These are phyloP conservation scores for Parachaetomium inaequale DNA, from an alignment of 495 filamentous ascomycete species.

Conservation along the genomic window DNA sequence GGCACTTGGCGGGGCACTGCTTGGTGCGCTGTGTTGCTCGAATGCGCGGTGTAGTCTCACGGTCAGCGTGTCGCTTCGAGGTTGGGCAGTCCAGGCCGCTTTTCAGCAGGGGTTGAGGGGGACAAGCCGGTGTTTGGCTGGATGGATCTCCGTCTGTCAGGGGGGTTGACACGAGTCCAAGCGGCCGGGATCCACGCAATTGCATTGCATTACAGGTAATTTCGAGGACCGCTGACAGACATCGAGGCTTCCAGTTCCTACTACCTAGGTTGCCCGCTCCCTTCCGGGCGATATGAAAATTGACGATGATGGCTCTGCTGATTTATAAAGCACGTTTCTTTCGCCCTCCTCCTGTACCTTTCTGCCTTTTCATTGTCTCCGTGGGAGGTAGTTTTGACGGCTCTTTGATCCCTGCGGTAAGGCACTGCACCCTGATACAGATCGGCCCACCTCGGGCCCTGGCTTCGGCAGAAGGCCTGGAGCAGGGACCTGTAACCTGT, in stretches of 20 bases:
- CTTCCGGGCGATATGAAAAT: too few relatives aligned
- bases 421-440: too few relatives aligned
- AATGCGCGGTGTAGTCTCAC: slow-evolving; percentile 1
- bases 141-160: background rate
- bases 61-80: slow-evolving; percentile 27
- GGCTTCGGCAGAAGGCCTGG: background rate
- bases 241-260: background rate
- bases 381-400: too few relatives aligned
- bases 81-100: slow-evolving; percentile 27
- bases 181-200: background rate
- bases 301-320: too few relatives aligned
- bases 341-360: too few relatives aligned
- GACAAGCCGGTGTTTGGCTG: slow-evolving; percentile 18
- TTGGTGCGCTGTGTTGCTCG: background rate
- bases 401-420: too few relatives aligned
- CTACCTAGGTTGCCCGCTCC: too few relatives aligned
- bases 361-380: too few relatives aligned
- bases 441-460: too few relatives aligned
- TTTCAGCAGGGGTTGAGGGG: slow-evolving; percentile 18
- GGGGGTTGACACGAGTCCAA: background rate
- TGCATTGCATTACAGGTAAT: background rate
- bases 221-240: background rate
- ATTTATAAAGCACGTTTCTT: too few relatives aligned
- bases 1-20: slow-evolving; percentile 6
- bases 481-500: background rate